Evolutionary conservation across 225 moss, liverwort and hornwort species (phyloP).

Genomic region (Pseudisothecium myosuroides): DNA sequence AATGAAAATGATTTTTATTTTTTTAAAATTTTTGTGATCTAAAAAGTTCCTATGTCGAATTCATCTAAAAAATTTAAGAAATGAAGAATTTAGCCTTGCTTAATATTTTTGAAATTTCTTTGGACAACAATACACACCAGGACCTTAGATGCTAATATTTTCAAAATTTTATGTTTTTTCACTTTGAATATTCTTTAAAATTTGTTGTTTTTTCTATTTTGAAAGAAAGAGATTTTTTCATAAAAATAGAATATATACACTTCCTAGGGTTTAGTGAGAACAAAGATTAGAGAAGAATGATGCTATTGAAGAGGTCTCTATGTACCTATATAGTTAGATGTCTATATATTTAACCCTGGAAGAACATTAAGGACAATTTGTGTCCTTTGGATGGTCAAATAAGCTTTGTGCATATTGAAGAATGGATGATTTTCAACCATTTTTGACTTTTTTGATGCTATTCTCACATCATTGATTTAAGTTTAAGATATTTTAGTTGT

Average conservation of each 20-base stretch:
- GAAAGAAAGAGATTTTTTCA: neutral
- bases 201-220: neutral
- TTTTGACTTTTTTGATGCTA: neutral
- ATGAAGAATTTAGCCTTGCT: neutral
- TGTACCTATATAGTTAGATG: fast-evolving
- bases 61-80: neutral
- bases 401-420: neutral
- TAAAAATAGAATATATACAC: too few relatives aligned
- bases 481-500: neutral
- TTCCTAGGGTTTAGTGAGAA: neutral
- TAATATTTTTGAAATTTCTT: neutral
- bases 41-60: fast-evolving
- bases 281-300: neutral
- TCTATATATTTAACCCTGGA: fast-evolving
- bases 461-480: neutral
- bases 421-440: neutral
- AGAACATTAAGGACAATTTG: fast-evolving
- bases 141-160: neutral
- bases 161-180: neutral
- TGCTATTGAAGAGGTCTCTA: neutral
- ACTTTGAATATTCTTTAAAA: neutral
- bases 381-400: neutral
- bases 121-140: fast-evolving
- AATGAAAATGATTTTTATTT: neutral
- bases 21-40: neutral